These are phyloP conservation scores for Xylaria acuta DNA, from an alignment of 495 filamentous ascomycete genomes.

Conservation along the genomic window DNA sequence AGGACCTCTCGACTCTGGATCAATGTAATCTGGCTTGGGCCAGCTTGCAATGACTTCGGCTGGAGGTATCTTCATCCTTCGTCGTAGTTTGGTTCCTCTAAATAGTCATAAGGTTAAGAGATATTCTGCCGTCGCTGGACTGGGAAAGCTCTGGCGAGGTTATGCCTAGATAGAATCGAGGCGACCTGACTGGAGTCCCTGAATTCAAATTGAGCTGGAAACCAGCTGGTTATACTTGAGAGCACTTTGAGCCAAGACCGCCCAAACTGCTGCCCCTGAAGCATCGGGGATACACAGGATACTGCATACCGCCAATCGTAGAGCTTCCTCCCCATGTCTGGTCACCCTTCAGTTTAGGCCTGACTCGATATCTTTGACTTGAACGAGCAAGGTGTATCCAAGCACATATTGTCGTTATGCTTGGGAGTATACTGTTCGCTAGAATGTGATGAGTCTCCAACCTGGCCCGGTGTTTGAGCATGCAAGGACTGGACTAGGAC, in stretches of 20 bases:
- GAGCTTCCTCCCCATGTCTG: not conserved
- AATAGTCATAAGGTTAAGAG: not conserved
- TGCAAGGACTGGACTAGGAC: not conserved
- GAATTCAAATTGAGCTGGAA: not conserved
- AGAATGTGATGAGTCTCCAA: not conserved
- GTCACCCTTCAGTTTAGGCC: not conserved
- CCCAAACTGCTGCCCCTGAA: not conserved
- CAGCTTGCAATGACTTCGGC: conserved; percentile 51
- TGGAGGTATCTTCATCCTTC: conserved; percentile 55
- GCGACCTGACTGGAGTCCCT: not conserved
- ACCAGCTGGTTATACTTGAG: not conserved
- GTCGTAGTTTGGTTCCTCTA: not conserved
- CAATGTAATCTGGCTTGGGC: conserved; percentile 62
- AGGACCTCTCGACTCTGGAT: conserved; percentile 59
- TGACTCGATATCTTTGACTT: not conserved
- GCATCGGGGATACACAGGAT: not conserved
- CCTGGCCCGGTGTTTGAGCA: not conserved
- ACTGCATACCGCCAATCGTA: not conserved
- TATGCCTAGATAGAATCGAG: not conserved
- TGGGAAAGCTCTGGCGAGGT: not conserved
- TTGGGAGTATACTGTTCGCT: not conserved
- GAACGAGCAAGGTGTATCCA: not conserved
- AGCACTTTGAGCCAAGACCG: not conserved
- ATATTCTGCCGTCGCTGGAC: not conserved
- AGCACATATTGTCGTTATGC: not conserved